Conservation (phyloP, 371 early-diverging fungal species). For the Coemansia sp. region DNA sequence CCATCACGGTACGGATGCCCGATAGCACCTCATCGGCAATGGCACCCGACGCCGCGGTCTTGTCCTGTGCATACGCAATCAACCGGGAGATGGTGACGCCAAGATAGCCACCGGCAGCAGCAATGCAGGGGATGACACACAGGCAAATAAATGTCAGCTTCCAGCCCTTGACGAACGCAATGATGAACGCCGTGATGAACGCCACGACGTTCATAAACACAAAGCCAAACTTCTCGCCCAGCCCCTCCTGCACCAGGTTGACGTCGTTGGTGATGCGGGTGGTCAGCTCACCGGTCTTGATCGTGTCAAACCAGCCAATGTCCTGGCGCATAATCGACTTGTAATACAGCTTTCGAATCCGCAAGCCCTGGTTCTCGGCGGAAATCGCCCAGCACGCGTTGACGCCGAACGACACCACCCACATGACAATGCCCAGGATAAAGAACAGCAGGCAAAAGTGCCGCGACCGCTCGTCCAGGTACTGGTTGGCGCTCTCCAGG, state of each 20-base stretch:
- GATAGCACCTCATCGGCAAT: conserved; percentile 74
- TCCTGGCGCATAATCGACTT: conserved; percentile 72
- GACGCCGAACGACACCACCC: conserved; percentile 49
- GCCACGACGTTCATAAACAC: conserved; percentile 53
- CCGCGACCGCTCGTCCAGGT: conserved; percentile 28
- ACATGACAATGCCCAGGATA: conserved; percentile 36
- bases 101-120: conserved; percentile 56
- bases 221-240: conserved; percentile 62
- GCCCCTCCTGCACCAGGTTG: conserved; percentile 64
- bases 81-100: conserved; percentile 59
- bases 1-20: conserved; percentile 82
- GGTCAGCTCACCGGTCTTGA: conserved; percentile 81
- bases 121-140: conserved; percentile 56
- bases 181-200: conserved; percentile 38
- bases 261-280: conserved; percentile 83
- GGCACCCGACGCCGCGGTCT: conserved; percentile 64
- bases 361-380: conserved; percentile 61
- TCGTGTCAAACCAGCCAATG: conserved; percentile 82
- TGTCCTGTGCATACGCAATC: conserved; percentile 38
- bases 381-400: conserved; percentile 54
- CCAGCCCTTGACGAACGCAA: conserved; percentile 40
- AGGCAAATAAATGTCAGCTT: conserved; percentile 53
- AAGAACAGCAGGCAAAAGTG: conserved; percentile 41
- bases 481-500: conserved; percentile 17
- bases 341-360: conserved; percentile 61